Evolutionary conservation across 371 early-diverging fungal species (phyloP), one percentile per base, ranked within the genome.

Genomic region (Circinella minor): DNA sequence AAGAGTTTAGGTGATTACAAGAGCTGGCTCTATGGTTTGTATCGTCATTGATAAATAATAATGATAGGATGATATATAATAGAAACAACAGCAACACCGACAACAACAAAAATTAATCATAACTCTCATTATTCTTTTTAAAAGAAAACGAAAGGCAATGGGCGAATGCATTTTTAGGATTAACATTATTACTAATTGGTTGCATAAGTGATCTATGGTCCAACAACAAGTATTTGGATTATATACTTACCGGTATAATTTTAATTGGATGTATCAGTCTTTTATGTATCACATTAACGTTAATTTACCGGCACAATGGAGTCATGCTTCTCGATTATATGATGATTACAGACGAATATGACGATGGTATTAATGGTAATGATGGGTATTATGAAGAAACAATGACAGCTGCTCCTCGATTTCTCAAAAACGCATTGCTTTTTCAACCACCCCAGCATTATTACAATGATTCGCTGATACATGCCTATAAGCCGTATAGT

Each of bases 401-500:
- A 43, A 43, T 43, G 39, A 38, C 36, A 20, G 66, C 72, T 36
- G 74, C 77, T 20, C 81, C 81, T 47, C 60, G 75, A 0, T 72
- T 81, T 8, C 61, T 78, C 3, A 81, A 81, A 63, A 78, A 78
- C 55, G 75, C 77, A 5, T 71, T 73, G 13, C 63, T 68, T 36
- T 54, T 59, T 18, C 62, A 61, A 14, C 51, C 51, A 39, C 71
- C 6, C 46, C 57, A 57, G 27, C 49, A 65, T 38, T 54, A 49
- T 38, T 46, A 65, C 36, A 67, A 34, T 68, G 57, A 57, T 34
- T 34, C 57, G 27, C 14, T 57, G 36, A 18, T 69, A 43, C 69
- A 66, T n/a, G 59, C 67, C 3, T 82, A 82, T 48, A 73, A 78
- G 15, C 82, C 82, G 11, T 82, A 82, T 63, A 82, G 82, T 64